Evolutionary conservation across 768 basidiomycete species (phyloP), one percentile per base, ranked within the genome.

Genomic region (Boletus rufocinnamomeus): DNA sequence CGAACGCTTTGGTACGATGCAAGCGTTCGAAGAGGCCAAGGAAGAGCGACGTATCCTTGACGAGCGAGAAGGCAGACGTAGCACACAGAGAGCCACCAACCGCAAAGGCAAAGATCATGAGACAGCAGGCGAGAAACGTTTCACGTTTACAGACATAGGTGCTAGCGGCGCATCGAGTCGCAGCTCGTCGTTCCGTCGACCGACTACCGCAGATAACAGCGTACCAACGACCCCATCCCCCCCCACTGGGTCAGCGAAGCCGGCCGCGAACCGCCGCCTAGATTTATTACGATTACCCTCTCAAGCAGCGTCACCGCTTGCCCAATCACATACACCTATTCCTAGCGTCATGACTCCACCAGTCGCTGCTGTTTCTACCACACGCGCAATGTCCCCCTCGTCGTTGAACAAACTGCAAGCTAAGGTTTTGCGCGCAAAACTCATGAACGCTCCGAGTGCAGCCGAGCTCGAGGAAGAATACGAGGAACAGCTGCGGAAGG

Each of bases 361-460:
- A 14, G 54, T 67, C 23, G 65, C 70, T 25, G 59, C 66, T 14
- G 58, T 65, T 54, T 65, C 75, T 10, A 76, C 70, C 27, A 67
- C 57, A 13, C 79, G 86, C 6, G 80, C 80, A 1, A 67, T 91
- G 55, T 89, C 89, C 0, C 86, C 88, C 3, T 88, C 88, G 2
- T 91, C 89, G 17, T 76, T 98, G 47, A 98, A 99, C 72, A 90
- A 86, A 68, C 75, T 99, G 2, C 96, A 99, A 72, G 96, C 96
- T 4, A 88, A 88, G 64, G 95, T 97, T 2, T 77, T 99, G 10
- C 87, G 93, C 37, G 95, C 97, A 5, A 95, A 90, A 70, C 80
- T 99, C 34, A 89, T 91, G 82, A 86, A 83, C 34, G 80, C 84
- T n/a, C 80, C 89, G 2, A 82, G 93, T 66, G 91, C 94, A 9